Evolutionary conservation across 768 basidiomycete species (phyloP), one percentile per base, ranked within the genome.

Genomic region (Hysterangium stoloniferum): DNA sequence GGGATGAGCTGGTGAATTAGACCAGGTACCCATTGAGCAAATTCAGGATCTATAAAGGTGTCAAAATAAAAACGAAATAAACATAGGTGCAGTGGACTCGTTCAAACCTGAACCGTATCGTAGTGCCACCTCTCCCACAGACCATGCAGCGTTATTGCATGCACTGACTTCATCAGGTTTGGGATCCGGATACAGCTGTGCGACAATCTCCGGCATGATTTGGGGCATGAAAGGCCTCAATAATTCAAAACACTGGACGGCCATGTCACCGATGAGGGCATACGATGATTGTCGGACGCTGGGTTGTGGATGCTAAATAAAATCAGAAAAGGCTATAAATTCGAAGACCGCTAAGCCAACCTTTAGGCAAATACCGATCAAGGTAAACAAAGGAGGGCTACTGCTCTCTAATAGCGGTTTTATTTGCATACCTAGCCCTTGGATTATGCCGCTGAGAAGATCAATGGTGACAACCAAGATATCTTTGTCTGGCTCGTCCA

Each of bases 91-190:
- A 15, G 13, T 13, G 4, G 19, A 58, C 47, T 27, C 47, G 48
- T 12, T 63, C 76, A 51, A 62, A 86, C 88, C 84, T 57, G 80
- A 73, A 46, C 91, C 88, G 62, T 89, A 93, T 41, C 92, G 88
- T 55, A 99, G 69, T 6, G 96, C 91, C 28, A 99, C 91, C 67
- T 99, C 96, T 37, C 96, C 96, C 25, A 96, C 93, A n/a, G 92
- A 93, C 96, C 96, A 99, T 1, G 95, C 95, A 8, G 96, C 96
- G 62, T 99, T 99, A 68, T 99, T 99, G 65, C 91, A 94, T 4
- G 95, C 96, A 57, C 91, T 94, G 55, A 98, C 82, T 61, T 93
- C 92, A 65, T 97, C 94, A 28, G 86, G 75, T 59, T 90, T 88
- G 1, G 95, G 96, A 61, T 95, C 89, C 4, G 88, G 86, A 54